phyloP scores from a whole-genome alignment of 2,329 filamentous ascomycete species.

The Cladosporium phlei region DNA sequence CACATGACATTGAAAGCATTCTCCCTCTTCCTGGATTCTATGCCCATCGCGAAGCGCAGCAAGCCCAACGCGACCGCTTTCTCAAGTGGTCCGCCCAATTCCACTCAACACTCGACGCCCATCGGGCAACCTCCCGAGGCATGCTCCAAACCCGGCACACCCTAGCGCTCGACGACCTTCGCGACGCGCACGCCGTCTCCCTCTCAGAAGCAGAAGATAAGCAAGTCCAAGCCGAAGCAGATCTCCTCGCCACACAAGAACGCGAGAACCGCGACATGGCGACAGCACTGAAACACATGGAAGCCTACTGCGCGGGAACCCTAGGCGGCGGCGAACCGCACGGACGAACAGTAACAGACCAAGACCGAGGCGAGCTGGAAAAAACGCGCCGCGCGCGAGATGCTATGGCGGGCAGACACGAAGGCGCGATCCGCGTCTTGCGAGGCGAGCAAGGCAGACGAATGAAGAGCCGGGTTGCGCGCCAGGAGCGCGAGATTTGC shows the following conservation, averaged over 20 bases:
- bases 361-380: conserved; percentile 41
- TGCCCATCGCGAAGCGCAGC: conserved; percentile 23
- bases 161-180: conserved; percentile 21
- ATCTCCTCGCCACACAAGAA: conserved; percentile 38
- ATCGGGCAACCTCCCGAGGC: conserved; percentile 18
- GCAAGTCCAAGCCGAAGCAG: conserved; percentile 41
- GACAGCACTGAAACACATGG: conserved; percentile 45
- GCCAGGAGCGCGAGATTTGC: conserved; percentile 38
- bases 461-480: conserved; percentile 31
- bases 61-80: conserved; percentile 29
- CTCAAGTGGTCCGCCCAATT: conserved; percentile 24
- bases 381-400: conserved; percentile 36
- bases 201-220: conserved; percentile 42
- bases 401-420: conserved; percentile 39
- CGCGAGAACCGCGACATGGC: conserved; percentile 40
- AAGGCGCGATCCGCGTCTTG: conserved; percentile 44
- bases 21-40: conserved; percentile 25
- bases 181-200: conserved; percentile 35
- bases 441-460: conserved; percentile 42
- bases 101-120: conserved; percentile 18
- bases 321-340: conserved; percentile 29
- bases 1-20: conserved; percentile 20
- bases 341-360: conserved; percentile 38
- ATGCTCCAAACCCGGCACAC: conserved; percentile 21
- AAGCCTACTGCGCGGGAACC: conserved; percentile 43